Evolutionary conservation across 2,329 filamentous ascomycete species (phyloP).

Genomic region (Trichophyton verrucosum): DNA sequence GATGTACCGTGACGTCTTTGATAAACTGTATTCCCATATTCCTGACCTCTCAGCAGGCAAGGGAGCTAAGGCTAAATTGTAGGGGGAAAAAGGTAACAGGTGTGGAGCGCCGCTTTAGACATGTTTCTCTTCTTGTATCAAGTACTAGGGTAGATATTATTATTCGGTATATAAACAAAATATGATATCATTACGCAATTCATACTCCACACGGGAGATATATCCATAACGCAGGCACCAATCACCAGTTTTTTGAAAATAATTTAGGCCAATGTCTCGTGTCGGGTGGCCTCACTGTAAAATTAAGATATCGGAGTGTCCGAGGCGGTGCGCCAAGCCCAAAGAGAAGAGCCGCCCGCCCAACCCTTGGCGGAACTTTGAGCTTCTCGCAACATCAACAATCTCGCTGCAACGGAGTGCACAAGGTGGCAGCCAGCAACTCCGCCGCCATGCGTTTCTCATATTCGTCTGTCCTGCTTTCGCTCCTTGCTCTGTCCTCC

Average conservation of each 20-base stretch:
- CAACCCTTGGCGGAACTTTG: too few species aligned
- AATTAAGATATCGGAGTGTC: too few species aligned
- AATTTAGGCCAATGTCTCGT: too few species aligned
- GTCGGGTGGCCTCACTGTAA: too few species aligned
- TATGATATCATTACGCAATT: too few species aligned
- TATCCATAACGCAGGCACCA: too few species aligned
- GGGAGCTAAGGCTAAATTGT: conserved; percentile 29
- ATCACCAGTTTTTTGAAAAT: too few species aligned
- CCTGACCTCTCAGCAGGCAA: conserved; percentile 22
- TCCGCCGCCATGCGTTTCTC: conserved; percentile 3
- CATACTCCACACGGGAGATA: too few species aligned
- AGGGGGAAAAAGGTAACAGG: conserved; percentile 9
- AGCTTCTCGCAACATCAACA: not conserved
- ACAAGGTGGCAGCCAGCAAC: not conserved
- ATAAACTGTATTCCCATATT: conserved; percentile 49
- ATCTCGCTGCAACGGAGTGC: not conserved
- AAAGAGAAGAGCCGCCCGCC: too few species aligned
- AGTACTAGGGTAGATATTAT: not conserved
- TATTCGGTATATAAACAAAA: not conserved
- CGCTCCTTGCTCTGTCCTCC: conserved; percentile 14
- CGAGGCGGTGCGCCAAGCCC: too few species aligned
- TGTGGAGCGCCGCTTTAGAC: not conserved
- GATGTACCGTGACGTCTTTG: conserved; percentile 45
- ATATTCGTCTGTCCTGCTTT: conserved; percentile 14
- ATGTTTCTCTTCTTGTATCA: not conserved